phyloP scores from a whole-genome alignment of 2,329 filamentous ascomycete species.

The Arachnopeziza araneosa region DNA sequence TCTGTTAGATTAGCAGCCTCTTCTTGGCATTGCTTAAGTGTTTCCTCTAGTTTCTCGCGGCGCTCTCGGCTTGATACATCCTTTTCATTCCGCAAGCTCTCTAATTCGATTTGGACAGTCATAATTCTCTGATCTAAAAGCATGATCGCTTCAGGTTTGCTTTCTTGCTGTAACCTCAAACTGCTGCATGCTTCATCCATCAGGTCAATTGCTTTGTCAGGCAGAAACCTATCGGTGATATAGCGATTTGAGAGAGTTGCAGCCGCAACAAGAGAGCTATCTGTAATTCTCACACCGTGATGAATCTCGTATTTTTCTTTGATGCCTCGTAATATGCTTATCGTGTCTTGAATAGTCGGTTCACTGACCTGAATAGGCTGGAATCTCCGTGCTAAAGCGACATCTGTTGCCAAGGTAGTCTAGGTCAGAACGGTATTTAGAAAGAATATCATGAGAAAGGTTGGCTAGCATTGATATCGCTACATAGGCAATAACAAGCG shows the following conservation, averaged over 20 bases:
- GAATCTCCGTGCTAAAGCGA: constrained; percentile 84
- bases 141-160: constrained; percentile 92
- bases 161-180: constrained; percentile 88
- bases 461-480: not conserved
- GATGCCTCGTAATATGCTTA: constrained; percentile 92
- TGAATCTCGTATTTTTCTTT: constrained; percentile 98
- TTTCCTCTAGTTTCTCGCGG: constrained; percentile 75
- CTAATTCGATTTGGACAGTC: constrained; percentile 94
- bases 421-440: not conserved
- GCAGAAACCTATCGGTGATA: constrained; percentile 91
- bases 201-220: constrained; percentile 94
- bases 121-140: constrained; percentile 90
- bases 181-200: constrained; percentile 95
- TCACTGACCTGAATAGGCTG: constrained; percentile 94
- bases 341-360: constrained; percentile 84
- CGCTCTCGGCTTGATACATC: constrained; percentile 86
- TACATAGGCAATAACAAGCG: not conserved
- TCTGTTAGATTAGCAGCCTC: constrained; percentile 70
- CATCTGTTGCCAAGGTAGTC: constrained; percentile 45
- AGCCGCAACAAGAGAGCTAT: constrained; percentile 84
- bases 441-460: not conserved
- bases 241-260: constrained; percentile 92
- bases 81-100: constrained; percentile 89
- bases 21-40: constrained; percentile 69
- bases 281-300: constrained; percentile 87